Conservation (phyloP, 129 eudicot species). For the Centaurea solstitialis region DNA sequence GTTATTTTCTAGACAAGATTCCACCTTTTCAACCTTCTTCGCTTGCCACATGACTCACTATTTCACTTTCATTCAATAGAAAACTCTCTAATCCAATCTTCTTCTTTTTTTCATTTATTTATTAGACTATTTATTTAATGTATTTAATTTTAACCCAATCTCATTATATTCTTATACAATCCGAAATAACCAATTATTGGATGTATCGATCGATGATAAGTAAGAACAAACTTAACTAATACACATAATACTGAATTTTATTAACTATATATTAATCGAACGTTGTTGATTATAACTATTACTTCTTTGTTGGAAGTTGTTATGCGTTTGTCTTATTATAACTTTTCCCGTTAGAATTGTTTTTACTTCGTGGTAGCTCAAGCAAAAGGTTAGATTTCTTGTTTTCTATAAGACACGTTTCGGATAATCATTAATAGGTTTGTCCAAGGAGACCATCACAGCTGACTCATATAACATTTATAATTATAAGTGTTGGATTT, state of each 20-base stretch:
- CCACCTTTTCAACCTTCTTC: conserved; percentile 39
- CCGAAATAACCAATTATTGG: conserved; percentile 34
- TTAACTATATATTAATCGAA: conserved; percentile 3
- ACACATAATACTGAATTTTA: conserved; percentile 26
- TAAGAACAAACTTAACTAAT: conserved; percentile 31
- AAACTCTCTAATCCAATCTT: conserved; percentile 4
- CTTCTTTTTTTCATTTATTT: conserved; percentile 6
- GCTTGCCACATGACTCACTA: conserved; percentile 47
- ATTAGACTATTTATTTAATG: conserved; percentile 10
- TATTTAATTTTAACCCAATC: not conserved
- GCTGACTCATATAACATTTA: not conserved
- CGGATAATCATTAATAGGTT: conserved; percentile 22
- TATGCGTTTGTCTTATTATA: conserved; percentile 3
- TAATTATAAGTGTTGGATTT: not conserved
- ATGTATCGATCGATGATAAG: conserved; percentile 29
- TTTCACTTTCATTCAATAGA: conserved; percentile 37
- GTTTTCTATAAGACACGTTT: conserved; percentile 33
- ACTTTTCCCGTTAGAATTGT: conserved; percentile 1
- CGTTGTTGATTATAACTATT: conserved; percentile 1
- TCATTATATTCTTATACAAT: conserved; percentile 13
- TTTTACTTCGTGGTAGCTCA: not conserved
- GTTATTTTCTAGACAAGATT: conserved; percentile 28
- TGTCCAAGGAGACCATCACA: conserved; percentile 18
- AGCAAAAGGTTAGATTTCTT: conserved; percentile 34
- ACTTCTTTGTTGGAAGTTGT: not conserved